Evolutionary conservation across 129 eudicot species (phyloP), one percentile per base, ranked within the genome.

Genomic region (Ambrosia artemisiifolia): DNA sequence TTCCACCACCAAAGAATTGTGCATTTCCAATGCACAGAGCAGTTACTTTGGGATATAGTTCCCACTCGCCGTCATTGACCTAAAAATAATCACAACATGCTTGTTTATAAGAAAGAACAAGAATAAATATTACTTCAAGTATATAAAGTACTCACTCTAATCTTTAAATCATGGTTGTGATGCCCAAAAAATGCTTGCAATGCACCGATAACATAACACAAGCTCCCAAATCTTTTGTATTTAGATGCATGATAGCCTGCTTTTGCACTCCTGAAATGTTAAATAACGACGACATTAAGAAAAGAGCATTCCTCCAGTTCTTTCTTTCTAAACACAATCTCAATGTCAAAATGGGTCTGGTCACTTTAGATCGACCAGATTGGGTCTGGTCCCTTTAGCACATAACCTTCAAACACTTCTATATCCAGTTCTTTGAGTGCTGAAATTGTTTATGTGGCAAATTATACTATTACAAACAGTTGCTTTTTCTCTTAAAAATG

Each of bases 21-120:
- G 97, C 99, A 86, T 94, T 94, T 38, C 99, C 99, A 28, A 94
- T 65, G 88, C 97, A 94, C 65, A 94, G 84, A 62, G 99, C 97
- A 47, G 99, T 94, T 60, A 88, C 96, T 71, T 94, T 79, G 67
- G 99, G 73, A 80, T 80, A 86, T 70, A 76, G 77, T 85, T 88
- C 88, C 99, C 99, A 94, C 70, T 94, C 97, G 6, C 99, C 99
- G 30, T 85, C 88, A 70, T 94, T 89, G 44, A 90, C 86, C 99
- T 94, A 79, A 59, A 79, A 48, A 43, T 70, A 36, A 74, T 28
- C 33, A 71, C 53, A 72, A 34, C 38, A 73, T 59, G 56, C 43
- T 34, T 3, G n/a, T 47, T 62, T 69, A 14, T 28, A 33, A 28
- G 47, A 63, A 19, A 36, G 33, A 64, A 68, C 57, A 54, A 4